phyloP scores from a whole-genome alignment of 108 stramenopile genomes.

The Chaetoceros tenuissimus region DNA sequence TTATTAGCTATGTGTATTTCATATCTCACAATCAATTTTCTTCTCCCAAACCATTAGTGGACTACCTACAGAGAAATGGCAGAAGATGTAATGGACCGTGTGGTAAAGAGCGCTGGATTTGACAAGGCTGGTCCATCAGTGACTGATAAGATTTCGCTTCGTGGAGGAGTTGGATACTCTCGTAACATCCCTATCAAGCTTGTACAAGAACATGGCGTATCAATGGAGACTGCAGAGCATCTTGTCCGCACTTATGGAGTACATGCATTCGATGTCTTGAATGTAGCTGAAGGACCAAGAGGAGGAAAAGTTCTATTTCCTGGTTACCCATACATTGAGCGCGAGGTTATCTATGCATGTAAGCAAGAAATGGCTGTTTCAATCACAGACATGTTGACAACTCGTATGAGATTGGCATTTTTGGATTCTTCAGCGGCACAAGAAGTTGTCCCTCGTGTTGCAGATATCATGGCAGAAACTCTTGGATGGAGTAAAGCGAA shows the following conservation, averaged over 20 bases:
- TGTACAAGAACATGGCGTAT: background rate
- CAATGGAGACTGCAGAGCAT: background rate
- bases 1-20: background rate
- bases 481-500: constrained; percentile 6
- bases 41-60: constrained; percentile 32
- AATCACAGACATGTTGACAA: constrained; percentile 8
- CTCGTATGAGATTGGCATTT: constrained; percentile 6
- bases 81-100: constrained; percentile 48
- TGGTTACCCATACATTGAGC: constrained; percentile 9
- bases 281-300: no score
- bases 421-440: constrained; percentile 4
- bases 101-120: no score
- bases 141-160: constrained; percentile 5
- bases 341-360: constrained; percentile 5
- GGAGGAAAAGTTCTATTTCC: constrained; percentile 4
- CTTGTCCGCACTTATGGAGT: no score
- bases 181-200: constrained; percentile 1
- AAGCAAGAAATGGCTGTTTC: constrained; percentile 11
- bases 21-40: background rate
- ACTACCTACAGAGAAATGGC: constrained; percentile 87
- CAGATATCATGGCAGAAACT: constrained; percentile 7
- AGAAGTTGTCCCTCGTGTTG: constrained; percentile 1
- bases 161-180: constrained; percentile 7
- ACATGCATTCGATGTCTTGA: no score
- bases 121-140: no score